A percentile compares a stretch with the other conserved stretches of the same genome.
phyloP scores from a whole-genome alignment of 2,329 filamentous ascomycete genomes.

The Zasmidium citrigriseum region DNA sequence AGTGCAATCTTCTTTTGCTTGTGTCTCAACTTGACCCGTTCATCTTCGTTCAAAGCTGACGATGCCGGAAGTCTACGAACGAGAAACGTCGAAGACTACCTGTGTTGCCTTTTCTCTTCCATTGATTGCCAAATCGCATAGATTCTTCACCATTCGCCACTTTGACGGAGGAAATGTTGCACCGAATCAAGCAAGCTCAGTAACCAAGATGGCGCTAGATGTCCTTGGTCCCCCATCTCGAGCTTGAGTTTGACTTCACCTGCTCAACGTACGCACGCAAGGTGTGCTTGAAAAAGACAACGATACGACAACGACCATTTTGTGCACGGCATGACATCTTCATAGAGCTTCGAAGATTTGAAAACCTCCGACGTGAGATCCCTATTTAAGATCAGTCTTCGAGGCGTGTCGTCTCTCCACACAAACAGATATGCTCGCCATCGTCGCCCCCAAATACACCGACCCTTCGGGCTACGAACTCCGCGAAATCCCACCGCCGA shows the following conservation, averaged over 20 bases:
- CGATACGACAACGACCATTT: neutral
- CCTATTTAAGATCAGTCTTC: too few relatives aligned
- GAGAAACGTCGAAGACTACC: too few relatives aligned
- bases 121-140: too few relatives aligned
- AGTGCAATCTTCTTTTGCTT: neutral
- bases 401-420: neutral
- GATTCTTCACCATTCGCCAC: too few relatives aligned
- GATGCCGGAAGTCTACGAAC: too few relatives aligned
- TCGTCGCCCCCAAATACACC: neutral
- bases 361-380: too few relatives aligned
- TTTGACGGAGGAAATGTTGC: neutral
- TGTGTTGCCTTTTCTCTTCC: too few relatives aligned
- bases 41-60: too few relatives aligned
- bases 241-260: neutral
- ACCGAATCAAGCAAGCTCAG: neutral
- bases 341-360: too few relatives aligned
- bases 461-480: neutral
- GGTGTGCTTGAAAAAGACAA: neutral
- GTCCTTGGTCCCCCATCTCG: neutral
- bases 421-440: neutral
- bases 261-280: neutral
- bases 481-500: neutral
- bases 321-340: neutral
- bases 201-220: neutral
- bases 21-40: too few relatives aligned